Evolutionary conservation across 2,329 filamentous ascomycete genomes (phyloP), one percentile per base, ranked within the genome.

Genomic region (Curvularia lunata): DNA sequence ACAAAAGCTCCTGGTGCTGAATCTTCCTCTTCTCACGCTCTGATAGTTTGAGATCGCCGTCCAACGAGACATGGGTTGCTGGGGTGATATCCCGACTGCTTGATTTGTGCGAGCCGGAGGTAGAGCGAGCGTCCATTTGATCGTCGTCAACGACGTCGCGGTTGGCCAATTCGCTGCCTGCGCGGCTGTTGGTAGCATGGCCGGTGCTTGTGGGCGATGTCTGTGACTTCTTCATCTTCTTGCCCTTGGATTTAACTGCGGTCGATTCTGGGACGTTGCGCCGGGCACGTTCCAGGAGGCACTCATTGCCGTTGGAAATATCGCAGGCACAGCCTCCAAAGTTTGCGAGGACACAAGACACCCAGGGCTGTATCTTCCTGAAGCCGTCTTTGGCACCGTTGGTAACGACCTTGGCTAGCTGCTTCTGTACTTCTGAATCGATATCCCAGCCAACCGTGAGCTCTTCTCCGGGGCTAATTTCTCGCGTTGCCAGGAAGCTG

Each of bases 401-500:
- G 55, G 82, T 83, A 2, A 90, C 79, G 1, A 87, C 87, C 10
- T 89, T 80, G 4, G 86, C 75, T 42, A 87, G 82, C 5, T 86
- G 78, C 75, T 86, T 86, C 30, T 85, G 82, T 4, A 78, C 70
- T 48, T 75, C 70, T 1, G 69, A 69, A 49, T 77, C 61, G 79
- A 84, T 72, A 81, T 89, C 67, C 83, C 83, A 85, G 81, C 85
- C 64, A 84, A 84, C 64, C 77, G 85, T 78, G 83, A 94, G 71
- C 87, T 91, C 91, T 82, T 91, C 52, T 80, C 85, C 66, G 83
- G 85, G 25, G 82, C 91, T 68, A 85, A 98, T 92, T 37, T 88
- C 84, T 52, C 90, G 85, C 66, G 91, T 91, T 67, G 92, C 92
- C 58, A 97, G 87, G 62, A 97, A 88, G 85, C 94, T 97, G 75